Evolutionary conservation across 2,329 filamentous ascomycete genomes (phyloP).

Genomic region (Penicillium rolfsii): DNA sequence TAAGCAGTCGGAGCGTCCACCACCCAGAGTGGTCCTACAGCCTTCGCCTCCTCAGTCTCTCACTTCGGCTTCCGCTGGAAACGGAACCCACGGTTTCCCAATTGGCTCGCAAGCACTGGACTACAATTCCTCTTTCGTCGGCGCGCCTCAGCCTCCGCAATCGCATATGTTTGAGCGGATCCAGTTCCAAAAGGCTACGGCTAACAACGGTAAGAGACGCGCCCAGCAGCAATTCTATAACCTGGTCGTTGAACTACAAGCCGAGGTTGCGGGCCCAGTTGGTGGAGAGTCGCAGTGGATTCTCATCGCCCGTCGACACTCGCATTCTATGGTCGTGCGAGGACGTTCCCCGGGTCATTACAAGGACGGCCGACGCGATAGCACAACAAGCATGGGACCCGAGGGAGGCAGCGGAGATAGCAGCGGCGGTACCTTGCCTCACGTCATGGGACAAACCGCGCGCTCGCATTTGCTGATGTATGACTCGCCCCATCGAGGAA

Average conservation of each 20-base stretch:
- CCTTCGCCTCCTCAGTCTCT: constrained; percentile 64
- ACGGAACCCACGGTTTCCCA: constrained; percentile 30
- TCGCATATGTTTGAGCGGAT: constrained; percentile 81
- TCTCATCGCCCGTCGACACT: constrained; percentile 72
- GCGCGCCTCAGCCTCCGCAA: constrained; percentile 41
- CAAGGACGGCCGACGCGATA: constrained; percentile 69
- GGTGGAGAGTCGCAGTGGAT: constrained; percentile 61
- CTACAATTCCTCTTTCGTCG: constrained; percentile 37
- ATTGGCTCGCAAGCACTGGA: constrained; percentile 37
- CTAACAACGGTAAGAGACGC: constrained; percentile 88
- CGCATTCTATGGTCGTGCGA: constrained; percentile 83
- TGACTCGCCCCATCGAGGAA: constrained; percentile 37
- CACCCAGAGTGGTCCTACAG: constrained; percentile 68
- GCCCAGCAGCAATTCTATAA: constrained; percentile 93
- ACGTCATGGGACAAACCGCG: constrained; percentile 35
- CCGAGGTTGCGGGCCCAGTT: constrained; percentile 59
- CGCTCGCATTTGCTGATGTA: constrained; percentile 42
- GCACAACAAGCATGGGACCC: constrained; percentile 71
- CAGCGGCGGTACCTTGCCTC: constrained; percentile 34
- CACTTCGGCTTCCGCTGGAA: constrained; percentile 30
- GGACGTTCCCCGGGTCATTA: constrained; percentile 82
- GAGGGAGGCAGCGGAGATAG: constrained; percentile 58
- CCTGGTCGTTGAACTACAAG: constrained; percentile 82
- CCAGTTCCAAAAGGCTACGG: constrained; percentile 91
- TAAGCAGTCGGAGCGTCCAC: constrained; percentile 78